Evolutionary conservation across 768 basidiomycete species (phyloP), one percentile per base, ranked within the genome.

Genomic region (Ramaria sp.): DNA sequence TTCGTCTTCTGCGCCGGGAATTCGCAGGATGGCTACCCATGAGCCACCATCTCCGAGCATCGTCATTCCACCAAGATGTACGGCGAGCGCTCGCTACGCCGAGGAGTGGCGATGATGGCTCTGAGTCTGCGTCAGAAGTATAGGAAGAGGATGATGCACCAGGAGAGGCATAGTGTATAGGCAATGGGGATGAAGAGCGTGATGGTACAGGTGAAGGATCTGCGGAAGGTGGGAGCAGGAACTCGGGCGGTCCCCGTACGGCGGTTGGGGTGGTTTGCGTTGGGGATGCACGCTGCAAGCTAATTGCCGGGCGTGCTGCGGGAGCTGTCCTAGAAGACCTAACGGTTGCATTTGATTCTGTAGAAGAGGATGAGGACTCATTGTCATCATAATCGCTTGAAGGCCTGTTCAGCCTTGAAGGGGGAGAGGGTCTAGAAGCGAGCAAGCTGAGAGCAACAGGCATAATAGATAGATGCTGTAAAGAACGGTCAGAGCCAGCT

Each of bases 91-190:
- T 42, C 34, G 47, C 43, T 33, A 61, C 53, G 51, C 73, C 67
- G 34, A 82, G 63, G 53, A 71, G 71, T 38, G 81, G 74, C 51
- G 78, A 71, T 39, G 69, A 70, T 47, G 77, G 74, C 63, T 86
- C 63, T 53, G 86, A 61, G 58, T 87, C 86, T 3, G 76, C 76
- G 61, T 86, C 83, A 22, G 81, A 83, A 17, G 73, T 69, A 62
- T 77, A 81, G 33, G 79, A 78, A 6, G 80, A 79, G 11, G 37
- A 79, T 71, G 20, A 70, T 71, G 59, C 72, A 70, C 11, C 74
- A 71, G 38, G 78, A 68, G 45, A 48, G 19, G 39, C 41, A 64
- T 77, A 75, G 61, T 79, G 79, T 52, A 77, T 75, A 38, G 80
- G 78, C 11, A 77, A 68, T 7, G 84, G 86, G 0, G 86, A 86